Evolutionary conservation across 768 basidiomycete genomes (phyloP), one percentile per base, ranked within the genome.

Genomic region (Terana coerulea): DNA sequence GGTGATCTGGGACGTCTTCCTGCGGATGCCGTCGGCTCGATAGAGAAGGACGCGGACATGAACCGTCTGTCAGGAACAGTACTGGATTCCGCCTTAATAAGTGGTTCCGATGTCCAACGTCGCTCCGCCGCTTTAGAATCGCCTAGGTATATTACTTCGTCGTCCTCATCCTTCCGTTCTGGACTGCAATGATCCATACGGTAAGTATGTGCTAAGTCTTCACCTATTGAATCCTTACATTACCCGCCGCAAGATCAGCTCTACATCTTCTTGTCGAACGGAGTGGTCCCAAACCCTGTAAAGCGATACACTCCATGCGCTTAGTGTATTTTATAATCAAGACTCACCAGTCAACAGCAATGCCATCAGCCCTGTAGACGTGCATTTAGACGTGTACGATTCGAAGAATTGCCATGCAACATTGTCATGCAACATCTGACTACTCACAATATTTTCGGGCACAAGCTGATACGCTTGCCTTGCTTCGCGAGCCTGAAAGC

Each of bases 311-410:
- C 45, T 24, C 22, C 3, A 26, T 29, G 7, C 5, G 33, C 7
- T 5, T 6, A 8, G 10, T 19, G n/a, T 12, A 8, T 39, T 19
- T 10, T 37, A 39, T 14, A 2, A 2, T 17, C 6, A 15, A 10
- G 17, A 33, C 42, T 43, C 29, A 51, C 50, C 50, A 51, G 30
- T 51, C 50, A 24, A 51, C 22, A 19, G 42, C 50, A 9, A 51
- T 25, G 5, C 50, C 50, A 26, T 51, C 50, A 3, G 21, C 3
- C 30, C 50, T 51, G 11, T 5, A 29, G 9, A 11, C 28, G 21
- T 5, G 10, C n/a, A n/a, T n/a, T n/a, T n/a, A n/a, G n/a, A n/a
- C n/a, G n/a, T n/a, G n/a, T n/a, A n/a, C n/a, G n/a, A n/a, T n/a
- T n/a, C n/a, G n/a, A n/a, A n/a, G n/a, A n/a, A n/a, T n/a, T n/a